A percentile compares a stretch with the other conserved stretches of the same genome.
phyloP scores from a whole-genome alignment of 805 yeast species.

The Saturnispora ahearnii region DNA sequence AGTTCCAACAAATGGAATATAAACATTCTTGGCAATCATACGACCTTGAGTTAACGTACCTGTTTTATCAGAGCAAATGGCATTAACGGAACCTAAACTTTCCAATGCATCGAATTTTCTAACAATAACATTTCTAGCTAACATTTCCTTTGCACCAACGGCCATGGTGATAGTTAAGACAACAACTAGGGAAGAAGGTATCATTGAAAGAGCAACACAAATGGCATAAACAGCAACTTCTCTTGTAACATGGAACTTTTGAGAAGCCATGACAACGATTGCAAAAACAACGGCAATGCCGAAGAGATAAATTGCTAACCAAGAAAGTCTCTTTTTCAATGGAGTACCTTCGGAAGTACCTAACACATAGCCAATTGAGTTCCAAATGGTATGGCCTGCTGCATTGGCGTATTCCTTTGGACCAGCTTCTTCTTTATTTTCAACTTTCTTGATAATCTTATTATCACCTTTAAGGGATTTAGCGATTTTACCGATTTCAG shows the following conservation, averaged over 20 bases:
- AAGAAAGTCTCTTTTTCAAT: slow-evolving; percentile 62
- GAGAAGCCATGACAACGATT: slow-evolving; percentile 79
- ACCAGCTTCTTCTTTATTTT: slow-evolving; percentile 35
- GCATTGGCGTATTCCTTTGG: slow-evolving; percentile 43
- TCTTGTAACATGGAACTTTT: slow-evolving; percentile 59
- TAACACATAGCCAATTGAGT: slow-evolving; percentile 56
- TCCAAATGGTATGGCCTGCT: slow-evolving; percentile 37
- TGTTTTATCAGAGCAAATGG: slow-evolving; percentile 75
- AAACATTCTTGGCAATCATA: slow-evolving; percentile 62
- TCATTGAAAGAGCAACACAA: slow-evolving; percentile 76
- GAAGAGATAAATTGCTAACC: slow-evolving; percentile 66
- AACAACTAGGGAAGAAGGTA: slow-evolving; percentile 71
- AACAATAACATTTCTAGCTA: slow-evolving; percentile 60
- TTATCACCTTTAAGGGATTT: slow-evolving; percentile 39
- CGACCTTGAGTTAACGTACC: slow-evolving; percentile 77
- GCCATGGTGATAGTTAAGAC: slow-evolving; percentile 85
- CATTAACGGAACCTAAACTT: slow-evolving; percentile 71
- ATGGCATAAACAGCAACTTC: slow-evolving; percentile 86
- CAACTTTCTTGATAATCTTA: slow-evolving; percentile 32
- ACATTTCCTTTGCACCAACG: slow-evolving; percentile 68
- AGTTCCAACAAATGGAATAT: slow-evolving; percentile 59
- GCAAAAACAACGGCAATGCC: slow-evolving; percentile 78
- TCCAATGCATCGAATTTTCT: slow-evolving; percentile 71
- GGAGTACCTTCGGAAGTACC: slow-evolving; percentile 81
- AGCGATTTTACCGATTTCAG: slow-evolving; percentile 73